Percentiles rank a stretch among this genome's conserved stretches.
phyloP scores from a whole-genome alignment of 2,329 filamentous ascomycete species.

The Colletotrichum sp. region DNA sequence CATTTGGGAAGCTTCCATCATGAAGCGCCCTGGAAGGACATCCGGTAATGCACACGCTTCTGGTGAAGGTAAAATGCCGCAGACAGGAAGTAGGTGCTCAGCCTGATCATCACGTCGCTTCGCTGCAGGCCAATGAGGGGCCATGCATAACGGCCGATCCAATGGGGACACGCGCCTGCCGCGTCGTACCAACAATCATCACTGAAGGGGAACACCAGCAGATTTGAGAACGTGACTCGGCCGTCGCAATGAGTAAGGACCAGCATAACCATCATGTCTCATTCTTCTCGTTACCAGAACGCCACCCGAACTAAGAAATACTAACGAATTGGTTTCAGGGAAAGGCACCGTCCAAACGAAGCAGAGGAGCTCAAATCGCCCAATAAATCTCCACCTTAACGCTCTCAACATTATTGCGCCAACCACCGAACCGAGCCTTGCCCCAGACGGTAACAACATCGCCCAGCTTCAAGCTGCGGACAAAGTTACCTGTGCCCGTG shows the following conservation, averaged over 20 bases:
- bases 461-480: conserved; percentile 60
- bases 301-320: neutral
- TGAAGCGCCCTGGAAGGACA: neutral
- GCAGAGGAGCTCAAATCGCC: conserved; percentile 43
- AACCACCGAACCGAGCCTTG: conserved; percentile 59
- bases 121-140: no score
- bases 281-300: neutral
- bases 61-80: no score
- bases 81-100: no score
- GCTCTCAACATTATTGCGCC: conserved; percentile 56
- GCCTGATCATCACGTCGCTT: no score
- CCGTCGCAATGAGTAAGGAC: neutral
- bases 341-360: fast-evolving
- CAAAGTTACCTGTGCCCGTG: conserved; percentile 59
- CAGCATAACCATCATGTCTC: neutral
- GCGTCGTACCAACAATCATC: no score
- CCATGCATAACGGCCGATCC: no score
- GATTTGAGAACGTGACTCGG: neutral
- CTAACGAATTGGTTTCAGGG: neutral
- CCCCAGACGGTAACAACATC: conserved; percentile 68
- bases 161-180: no score
- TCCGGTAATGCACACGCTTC: no score
- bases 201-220: neutral
- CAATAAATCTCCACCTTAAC: conserved; percentile 64
- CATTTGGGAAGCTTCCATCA: neutral